Base-by-base conservation (phyloP, 2,329 filamentous ascomycete genomes). In the Diaporthe velutina region DNA sequence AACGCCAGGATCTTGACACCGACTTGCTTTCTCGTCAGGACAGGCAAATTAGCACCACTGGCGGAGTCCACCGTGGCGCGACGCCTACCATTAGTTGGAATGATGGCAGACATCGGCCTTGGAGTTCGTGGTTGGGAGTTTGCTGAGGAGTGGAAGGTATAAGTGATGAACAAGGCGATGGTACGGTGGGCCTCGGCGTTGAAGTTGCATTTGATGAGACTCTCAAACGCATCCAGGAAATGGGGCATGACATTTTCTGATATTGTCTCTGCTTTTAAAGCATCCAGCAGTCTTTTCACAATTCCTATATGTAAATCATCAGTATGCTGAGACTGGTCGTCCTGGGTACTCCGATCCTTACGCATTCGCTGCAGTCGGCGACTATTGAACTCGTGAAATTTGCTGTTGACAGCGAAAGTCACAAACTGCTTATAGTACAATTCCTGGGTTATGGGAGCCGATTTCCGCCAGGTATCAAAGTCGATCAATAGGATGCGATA, bases 361-460 rank as follows among this genome's bases (percentile, higher is more conserved):
- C 96, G 92, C 94, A 99, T 99, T 78, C 96, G 90, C 75, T 94
- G 91, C 75, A 99, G 86, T 61, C 97, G 91, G 80, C 95, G 93
- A 70, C 94, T 92, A 82, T 99, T 99, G 84, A 98, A 98, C 75
- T 95, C 93, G 81, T 95, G 94, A 80, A 97, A 93, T 81, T 97
- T 96, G 88, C 96, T 98, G 79, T 93, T 93, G n/a, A 93, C 90
- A 1, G 94, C 93, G 84, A 99, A 98, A 0, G 93, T 93, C 76
- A 93, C 88, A 80, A 98, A 98, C 81, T 99, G 97, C 76, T 93
- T 92, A 84, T 98, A 98, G 83, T 98, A 99, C 33, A 98, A 87
- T 79, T 94, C 93, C 80, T 98, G 95, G 0, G 96, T 94, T 25
- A 92, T 89, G 7, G 91, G 82, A 45, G 94, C 93, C 30, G 94